Evolutionary conservation across 345 rosid genomes (phyloP).

Genomic region (sweet orange (Citrus sinensis)): DVS_A1.0 CM039162.1:4711001-4711500

Average conservation of each 20-base stretch:
- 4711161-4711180: constrained; percentile 79
- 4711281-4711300: not conserved
- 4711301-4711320: not conserved
- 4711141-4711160: constrained; percentile 87
- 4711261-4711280: not conserved
- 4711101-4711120: constrained; percentile 71
- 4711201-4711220: constrained; percentile 86
- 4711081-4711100: constrained; percentile 67
- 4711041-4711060: constrained; percentile 2
- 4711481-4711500: constrained; percentile 84
- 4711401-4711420: not conserved
- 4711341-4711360: not conserved
- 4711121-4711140: constrained; percentile 74
- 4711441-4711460: constrained; percentile 92
- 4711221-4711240: constrained; percentile 56
- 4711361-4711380: not conserved
- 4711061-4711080: constrained; percentile 79
- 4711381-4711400: not conserved
- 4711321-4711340: not conserved
- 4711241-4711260: constrained; percentile 7
- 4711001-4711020: not conserved
- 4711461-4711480: constrained; percentile 85
- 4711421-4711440: constrained; percentile 79
- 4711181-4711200: constrained; percentile 73
- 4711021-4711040: not conserved